Conservation (phyloP, 169 alveolate species). For the Plasmodium vivax region DNA sequence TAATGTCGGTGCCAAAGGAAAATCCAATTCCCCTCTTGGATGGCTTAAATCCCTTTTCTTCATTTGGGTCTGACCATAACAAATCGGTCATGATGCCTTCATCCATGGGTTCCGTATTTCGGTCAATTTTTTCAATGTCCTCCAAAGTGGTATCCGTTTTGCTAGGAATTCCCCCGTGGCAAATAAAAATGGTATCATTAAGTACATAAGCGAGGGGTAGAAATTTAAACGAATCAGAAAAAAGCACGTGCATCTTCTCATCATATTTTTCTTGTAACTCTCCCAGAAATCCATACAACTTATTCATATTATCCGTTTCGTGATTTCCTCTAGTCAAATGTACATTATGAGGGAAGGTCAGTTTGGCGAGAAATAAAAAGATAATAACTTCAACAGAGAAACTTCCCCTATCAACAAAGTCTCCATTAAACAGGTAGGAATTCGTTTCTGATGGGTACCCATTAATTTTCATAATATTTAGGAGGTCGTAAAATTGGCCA, state of each 20-base stretch:
- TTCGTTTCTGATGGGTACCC: conserved; percentile 96
- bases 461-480: conserved; percentile 96
- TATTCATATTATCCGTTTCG: conserved; percentile 97
- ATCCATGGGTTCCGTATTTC: conserved; percentile 97
- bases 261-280: conserved; percentile 98
- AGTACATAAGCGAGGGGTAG: conserved; percentile 98
- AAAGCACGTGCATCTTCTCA: conserved; percentile 93
- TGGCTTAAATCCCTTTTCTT: conserved; percentile 95
- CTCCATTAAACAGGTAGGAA: conserved; percentile 99
- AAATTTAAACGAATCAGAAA: conserved; percentile 92
- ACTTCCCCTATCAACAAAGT: conserved; percentile 99
- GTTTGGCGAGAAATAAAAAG: conserved; percentile 92
- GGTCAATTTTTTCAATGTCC: conserved; percentile 93
- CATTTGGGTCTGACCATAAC: conserved; percentile 99
- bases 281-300: conserved; percentile 98
- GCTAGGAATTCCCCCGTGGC: conserved; percentile 98
- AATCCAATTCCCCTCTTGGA: conserved; percentile 98
- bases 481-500: conserved; percentile 98
- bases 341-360: conserved; percentile 94
- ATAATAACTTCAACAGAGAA: conserved; percentile 97
- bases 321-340: conserved; percentile 99
- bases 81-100: conserved; percentile 95
- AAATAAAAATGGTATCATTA: conserved; percentile 94
- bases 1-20: conserved; percentile 98
- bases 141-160: conserved; percentile 95